Evolutionary conservation across 441 rosid genomes (phyloP).

Genomic region (Corymbia calophylla): DNA sequence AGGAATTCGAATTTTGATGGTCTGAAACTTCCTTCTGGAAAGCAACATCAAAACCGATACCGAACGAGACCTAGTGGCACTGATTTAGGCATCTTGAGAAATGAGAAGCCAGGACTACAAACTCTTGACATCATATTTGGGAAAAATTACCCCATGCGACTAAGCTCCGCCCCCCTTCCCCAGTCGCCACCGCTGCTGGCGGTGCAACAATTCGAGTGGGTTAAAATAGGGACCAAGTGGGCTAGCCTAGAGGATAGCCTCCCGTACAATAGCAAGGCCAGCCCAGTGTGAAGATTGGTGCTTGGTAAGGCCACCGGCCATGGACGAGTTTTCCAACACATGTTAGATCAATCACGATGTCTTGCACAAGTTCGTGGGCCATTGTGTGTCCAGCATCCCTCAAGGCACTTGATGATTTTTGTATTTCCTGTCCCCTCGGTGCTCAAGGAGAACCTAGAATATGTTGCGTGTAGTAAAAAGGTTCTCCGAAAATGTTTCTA

Average conservation of each 20-base stretch:
- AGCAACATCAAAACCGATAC: background rate
- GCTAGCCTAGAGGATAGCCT: background rate
- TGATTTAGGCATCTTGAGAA: background rate
- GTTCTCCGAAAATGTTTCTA: background rate
- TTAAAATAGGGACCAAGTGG: background rate
- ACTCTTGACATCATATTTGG: background rate
- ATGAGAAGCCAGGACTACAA: background rate
- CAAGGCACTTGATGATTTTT: background rate
- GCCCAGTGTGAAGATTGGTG: background rate
- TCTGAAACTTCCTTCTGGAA: background rate
- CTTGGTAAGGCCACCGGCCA: background rate
- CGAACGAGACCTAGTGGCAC: background rate
- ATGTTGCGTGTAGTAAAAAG: background rate
- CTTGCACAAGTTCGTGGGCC: background rate
- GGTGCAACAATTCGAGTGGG: background rate
- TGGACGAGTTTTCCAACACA: too few relatives aligned
- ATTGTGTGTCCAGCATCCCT: background rate
- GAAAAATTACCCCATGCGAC: background rate
- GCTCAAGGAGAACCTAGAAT: background rate
- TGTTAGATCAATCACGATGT: background rate
- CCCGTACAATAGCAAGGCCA: background rate
- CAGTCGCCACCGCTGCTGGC: background rate
- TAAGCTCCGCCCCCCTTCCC: background rate
- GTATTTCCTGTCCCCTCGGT: background rate
- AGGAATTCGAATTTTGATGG: background rate